These are phyloP conservation scores for Tricholoma sp. DNA, from an alignment of 768 basidiomycete species.

Conservation along the genomic window DNA sequence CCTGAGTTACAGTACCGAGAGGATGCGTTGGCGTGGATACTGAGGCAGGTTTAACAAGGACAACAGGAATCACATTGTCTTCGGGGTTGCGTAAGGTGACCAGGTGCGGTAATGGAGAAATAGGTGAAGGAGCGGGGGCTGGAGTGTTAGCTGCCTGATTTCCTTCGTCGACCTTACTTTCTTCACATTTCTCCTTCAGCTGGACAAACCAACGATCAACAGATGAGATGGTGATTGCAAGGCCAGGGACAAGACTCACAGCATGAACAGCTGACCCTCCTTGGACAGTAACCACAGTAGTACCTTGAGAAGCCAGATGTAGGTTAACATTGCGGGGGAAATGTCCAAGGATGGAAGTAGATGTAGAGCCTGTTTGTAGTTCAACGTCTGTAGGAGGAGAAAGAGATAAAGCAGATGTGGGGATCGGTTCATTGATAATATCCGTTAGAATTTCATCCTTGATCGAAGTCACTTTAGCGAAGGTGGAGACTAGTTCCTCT, in stretches of 20 bases:
- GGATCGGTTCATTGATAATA: neutral
- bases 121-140: neutral
- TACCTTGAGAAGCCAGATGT: neutral
- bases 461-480: neutral
- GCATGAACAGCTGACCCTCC: neutral
- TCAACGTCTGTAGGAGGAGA: neutral
- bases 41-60: neutral
- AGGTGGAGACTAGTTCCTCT: too few species aligned
- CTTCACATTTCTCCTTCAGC: neutral
- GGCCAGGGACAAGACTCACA: neutral
- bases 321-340: neutral
- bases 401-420: neutral
- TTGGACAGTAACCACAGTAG: neutral
- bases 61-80: neutral
- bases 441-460: neutral
- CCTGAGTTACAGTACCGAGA: neutral
- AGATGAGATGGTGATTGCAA: too few species aligned
- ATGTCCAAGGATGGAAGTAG: neutral
- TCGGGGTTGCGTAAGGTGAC: neutral
- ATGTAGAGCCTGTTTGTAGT: too few species aligned
- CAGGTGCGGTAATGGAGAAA: neutral
- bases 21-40: neutral
- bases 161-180: neutral
- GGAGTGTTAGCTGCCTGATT: neutral
- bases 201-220: neutral